Percentiles rank a stretch among this genome's conserved stretches.
phyloP scores from a whole-genome alignment of 306 rosid species.

The Pyrus bretschneideri region DNA sequence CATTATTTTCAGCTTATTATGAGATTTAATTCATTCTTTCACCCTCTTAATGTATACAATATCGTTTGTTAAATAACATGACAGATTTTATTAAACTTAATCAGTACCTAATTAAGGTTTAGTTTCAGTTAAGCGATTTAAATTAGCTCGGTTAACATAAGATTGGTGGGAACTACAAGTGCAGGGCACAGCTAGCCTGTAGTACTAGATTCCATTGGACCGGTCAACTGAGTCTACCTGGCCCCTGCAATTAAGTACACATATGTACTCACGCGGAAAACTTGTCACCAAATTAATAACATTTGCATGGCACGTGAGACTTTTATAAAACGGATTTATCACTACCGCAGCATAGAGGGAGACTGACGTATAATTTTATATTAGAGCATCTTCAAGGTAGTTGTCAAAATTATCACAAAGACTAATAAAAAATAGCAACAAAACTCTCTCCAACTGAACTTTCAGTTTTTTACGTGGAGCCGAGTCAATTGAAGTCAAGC shows the following conservation, averaged over 20 bases:
- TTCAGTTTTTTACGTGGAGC: no score
- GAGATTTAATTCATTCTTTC: fast-evolving
- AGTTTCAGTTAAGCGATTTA: not conserved
- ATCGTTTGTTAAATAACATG: no score
- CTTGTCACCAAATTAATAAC: not conserved
- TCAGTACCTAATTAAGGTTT: not conserved
- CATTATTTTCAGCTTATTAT: fast-evolving
- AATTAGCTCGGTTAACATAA: not conserved
- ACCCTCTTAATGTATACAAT: no score
- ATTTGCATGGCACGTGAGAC: not conserved
- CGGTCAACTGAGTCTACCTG: not conserved
- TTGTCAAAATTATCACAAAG: no score
- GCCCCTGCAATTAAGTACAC: not conserved
- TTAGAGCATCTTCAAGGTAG: no score
- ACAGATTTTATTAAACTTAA: not conserved
- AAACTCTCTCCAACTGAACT: no score
- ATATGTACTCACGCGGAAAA: not conserved
- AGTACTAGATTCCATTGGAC: not conserved
- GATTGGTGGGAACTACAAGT: not conserved
- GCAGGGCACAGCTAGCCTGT: not conserved
- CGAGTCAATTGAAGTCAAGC: no score
- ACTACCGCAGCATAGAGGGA: no score
- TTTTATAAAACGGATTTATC: not conserved
- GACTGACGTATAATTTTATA: no score
- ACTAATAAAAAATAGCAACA: no score